Evolutionary conservation across 2,329 filamentous ascomycete species (phyloP), one percentile per base, ranked within the genome.

Genomic region (Emergomyces pasteurianus): DNA sequence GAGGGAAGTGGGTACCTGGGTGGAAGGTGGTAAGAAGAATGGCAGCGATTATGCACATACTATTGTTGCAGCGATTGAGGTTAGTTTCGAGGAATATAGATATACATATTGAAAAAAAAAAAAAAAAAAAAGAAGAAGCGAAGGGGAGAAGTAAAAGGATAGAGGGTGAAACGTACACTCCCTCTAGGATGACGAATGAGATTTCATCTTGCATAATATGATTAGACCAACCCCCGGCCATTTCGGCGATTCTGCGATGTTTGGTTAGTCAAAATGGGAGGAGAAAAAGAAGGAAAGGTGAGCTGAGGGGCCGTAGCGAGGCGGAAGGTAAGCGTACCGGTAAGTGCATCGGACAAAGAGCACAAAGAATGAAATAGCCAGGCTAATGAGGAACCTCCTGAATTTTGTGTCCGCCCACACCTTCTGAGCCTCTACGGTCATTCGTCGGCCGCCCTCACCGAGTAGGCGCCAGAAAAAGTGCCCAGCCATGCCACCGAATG

Each of bases 1-100:
- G 77, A 0, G 81, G 81, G 74, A 85, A 84, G 64, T 79, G 75
- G 52, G 81, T 60, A 14, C 81, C 82, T 0, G 83, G 81, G 50
- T 82, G 78, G 71, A 83, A 82, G 28, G 72, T 70, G 6, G 81
- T 80, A 42, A 85, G 74, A 23, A 82, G 73, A 21, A 74, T 67
- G 18, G 77, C 77, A 31, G 79, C 76, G 61, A 84, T 71, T 31
- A 82, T 69, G 59, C 84, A 73, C 70, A 84, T 31, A 18, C 55
- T 57, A 47, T 57, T n/a, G 9, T 38, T 38, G 18, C 6, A 9
- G 31, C 36, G n/a, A 23, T 4, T 31, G 21, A 23, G 16, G 16
- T 57, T 21, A 40, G 55, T 10, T 34, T 43, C 21, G 3, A 31
- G 7, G 7, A 31, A 31, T 31, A 31, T 31, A 31, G 31, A 31